These are phyloP conservation scores for Fomitopsis schrenkii DNA, from an alignment of 1,284 basidiomycete species.

Conservation along the genomic window DNA sequence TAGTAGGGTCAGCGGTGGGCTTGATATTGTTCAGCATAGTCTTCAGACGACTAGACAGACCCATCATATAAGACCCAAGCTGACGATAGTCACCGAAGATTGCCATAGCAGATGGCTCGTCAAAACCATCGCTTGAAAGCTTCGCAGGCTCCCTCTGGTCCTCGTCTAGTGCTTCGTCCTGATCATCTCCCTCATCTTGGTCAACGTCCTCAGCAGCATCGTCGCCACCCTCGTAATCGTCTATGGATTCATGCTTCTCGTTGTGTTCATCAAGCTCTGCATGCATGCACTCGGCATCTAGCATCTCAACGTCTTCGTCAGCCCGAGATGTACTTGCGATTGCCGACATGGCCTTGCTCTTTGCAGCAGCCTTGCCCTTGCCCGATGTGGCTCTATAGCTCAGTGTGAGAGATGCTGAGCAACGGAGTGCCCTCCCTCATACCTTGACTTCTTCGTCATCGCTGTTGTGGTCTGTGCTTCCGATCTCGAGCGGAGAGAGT, in stretches of 20 bases:
- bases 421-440: slow-evolving; percentile 17
- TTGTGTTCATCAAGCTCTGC: slow-evolving; percentile 53
- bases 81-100: slow-evolving; percentile 83
- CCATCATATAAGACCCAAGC: slow-evolving; percentile 89
- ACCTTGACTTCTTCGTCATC: slow-evolving; percentile 77
- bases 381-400: slow-evolving; percentile 36
- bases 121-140: slow-evolving; percentile 43
- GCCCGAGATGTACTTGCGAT: slow-evolving; percentile 52
- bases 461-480: slow-evolving; percentile 39
- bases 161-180: slow-evolving; percentile 41
- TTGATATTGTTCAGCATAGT: slow-evolving; percentile 89
- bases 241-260: slow-evolving; percentile 30
- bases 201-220: slow-evolving; percentile 38
- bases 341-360: slow-evolving; percentile 55
- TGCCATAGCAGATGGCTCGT: slow-evolving; percentile 66
- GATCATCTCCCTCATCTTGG: slow-evolving; percentile 39
- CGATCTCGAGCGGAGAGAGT: slow-evolving; percentile 63
- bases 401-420: slow-evolving; percentile 7
- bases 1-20: slow-evolving; percentile 73
- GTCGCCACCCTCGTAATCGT: slow-evolving; percentile 37
- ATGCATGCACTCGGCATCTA: slow-evolving; percentile 59
- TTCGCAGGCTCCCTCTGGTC: slow-evolving; percentile 32
- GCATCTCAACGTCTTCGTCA: slow-evolving; percentile 75
- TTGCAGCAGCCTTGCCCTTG: slow-evolving; percentile 62
- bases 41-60: slow-evolving; percentile 83